Base-by-base conservation (phyloP, 345 rosid species). In the Linum usitatissimum region DNA sequence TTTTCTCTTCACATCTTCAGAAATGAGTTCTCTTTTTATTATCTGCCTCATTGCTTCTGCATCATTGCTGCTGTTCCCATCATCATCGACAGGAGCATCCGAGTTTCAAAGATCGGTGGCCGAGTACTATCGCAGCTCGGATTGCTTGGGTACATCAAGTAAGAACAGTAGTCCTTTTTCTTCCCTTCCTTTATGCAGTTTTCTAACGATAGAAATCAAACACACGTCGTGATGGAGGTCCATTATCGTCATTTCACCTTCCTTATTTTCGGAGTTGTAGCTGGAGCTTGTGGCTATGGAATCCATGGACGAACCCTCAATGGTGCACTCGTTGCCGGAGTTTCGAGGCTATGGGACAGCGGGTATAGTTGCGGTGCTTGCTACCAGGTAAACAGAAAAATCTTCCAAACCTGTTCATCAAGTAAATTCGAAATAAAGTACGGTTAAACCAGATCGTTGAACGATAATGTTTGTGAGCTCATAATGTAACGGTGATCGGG, bases 41-140 rank as follows among this genome's bases (percentile, higher is more conserved):
- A n/a, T 34, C 6, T 80, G 59, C 15, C 51, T 45, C 51, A 3
- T 7, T 45, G 14, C 51, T 86, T 85, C 54, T 79, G 71, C 31
- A 54, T 77, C 59, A 72, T 75, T 63, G 59, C 65, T 68, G 76
- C 75, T 62, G 78, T 78, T 10, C 75, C 68, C 23, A 85, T 74
- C 3, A 15, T 45, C 51, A 45, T 45, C 51, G 0, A 34, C 38
- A 0, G 38, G 38, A 45, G 8, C 51, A 10, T 45, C 51, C 51
- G 51, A 45, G 17, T 45, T 45, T 15, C 51, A 17, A 45, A 9
- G 51, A 3, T 45, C 95, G 3, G 78, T 84, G 68, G 96, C 95
- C 18, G 87, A 96, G 53, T 87, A 72, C 45, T 92, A 81, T 55
- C 95, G 96, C 31, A 92, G 95, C 62, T 85, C 95, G 18, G 88